phyloP scores from a whole-genome alignment of 2,329 filamentous ascomycete genomes.

The Hyphodiscus sp. region DNA sequence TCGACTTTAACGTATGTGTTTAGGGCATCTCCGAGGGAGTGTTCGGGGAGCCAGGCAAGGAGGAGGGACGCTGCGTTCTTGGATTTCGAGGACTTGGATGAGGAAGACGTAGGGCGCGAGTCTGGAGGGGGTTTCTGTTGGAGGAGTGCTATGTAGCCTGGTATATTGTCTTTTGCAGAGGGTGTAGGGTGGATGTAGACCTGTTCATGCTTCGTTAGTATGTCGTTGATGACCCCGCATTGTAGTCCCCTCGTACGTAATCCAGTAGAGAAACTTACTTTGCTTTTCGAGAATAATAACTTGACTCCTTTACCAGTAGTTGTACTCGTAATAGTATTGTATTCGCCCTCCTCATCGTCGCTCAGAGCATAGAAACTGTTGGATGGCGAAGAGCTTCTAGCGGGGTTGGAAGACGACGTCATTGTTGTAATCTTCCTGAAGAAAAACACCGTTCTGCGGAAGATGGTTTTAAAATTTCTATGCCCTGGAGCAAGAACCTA shows the following conservation, averaged over 20 bases:
- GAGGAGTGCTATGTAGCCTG: constrained; percentile 86
- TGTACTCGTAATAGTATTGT: constrained; percentile 84
- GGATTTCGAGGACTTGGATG: constrained; percentile 36
- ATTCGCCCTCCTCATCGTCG: constrained; percentile 92
- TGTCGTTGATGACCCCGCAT: constrained; percentile 13
- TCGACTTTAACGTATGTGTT: constrained; percentile 96
- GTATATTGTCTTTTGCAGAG: constrained; percentile 90
- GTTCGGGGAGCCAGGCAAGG: constrained; percentile 89
- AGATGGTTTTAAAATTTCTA: neutral
- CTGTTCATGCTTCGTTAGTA: constrained; percentile 36
- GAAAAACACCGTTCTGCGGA: neutral
- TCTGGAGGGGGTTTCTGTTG: constrained; percentile 66
- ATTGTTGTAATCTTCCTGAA: constrained; percentile 13
- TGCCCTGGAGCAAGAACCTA: neutral
- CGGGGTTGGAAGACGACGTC: constrained; percentile 26
- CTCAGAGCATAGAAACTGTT: constrained; percentile 93
- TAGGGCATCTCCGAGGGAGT: constrained; percentile 75
- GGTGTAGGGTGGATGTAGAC: constrained; percentile 95
- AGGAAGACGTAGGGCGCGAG: constrained; percentile 24
- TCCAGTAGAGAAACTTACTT: constrained; percentile 46
- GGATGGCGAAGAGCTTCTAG: constrained; percentile 58
- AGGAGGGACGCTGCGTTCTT: constrained; percentile 66
- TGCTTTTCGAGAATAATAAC: constrained; percentile 92
- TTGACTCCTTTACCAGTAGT: constrained; percentile 79
- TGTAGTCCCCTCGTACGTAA: neutral